Evolutionary conservation across 108 stramenopile species (phyloP).

Genomic region (Hondaea fermentalgiana): DNA sequence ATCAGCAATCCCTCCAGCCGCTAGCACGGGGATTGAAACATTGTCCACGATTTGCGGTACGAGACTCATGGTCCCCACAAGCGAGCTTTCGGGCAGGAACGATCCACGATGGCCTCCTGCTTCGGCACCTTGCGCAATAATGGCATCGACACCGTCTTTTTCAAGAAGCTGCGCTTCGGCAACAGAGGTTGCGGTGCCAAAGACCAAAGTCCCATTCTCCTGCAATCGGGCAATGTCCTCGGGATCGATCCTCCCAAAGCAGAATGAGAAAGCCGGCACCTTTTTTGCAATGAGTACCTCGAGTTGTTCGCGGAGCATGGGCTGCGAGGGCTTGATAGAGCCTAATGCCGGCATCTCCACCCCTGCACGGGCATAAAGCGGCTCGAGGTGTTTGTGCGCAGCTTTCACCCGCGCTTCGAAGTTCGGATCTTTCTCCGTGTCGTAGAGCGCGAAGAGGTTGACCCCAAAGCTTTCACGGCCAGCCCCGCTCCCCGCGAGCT

Average conservation of each 20-base stretch:
- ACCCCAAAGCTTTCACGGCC: background rate
- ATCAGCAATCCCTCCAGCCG: constrained; percentile 17
- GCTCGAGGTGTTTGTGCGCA: background rate
- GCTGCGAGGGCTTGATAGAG: background rate
- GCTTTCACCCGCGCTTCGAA: background rate
- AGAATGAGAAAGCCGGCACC: constrained; percentile 2
- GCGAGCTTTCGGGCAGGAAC: constrained; percentile 12
- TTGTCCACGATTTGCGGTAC: background rate
- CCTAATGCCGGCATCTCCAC: background rate
- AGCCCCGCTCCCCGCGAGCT: background rate
- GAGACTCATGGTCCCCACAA: background rate
- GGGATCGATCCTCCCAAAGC: background rate
- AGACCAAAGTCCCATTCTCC: background rate
- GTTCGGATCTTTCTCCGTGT: background rate
- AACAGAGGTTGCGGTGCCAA: constrained; percentile 17
- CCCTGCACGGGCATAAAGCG: background rate
- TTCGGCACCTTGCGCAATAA: constrained; percentile 23
- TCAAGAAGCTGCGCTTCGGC: constrained; percentile 13
- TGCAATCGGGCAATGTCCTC: background rate
- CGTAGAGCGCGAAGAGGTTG: background rate
- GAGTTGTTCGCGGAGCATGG: background rate
- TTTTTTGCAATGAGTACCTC: background rate
- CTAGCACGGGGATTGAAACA: constrained; percentile 14
- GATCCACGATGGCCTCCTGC: constrained; percentile 27
- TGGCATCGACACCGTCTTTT: background rate